Base-by-base conservation (phyloP, 192 early-diverging fungal genomes). In the Paraglomus occultum region DNA sequence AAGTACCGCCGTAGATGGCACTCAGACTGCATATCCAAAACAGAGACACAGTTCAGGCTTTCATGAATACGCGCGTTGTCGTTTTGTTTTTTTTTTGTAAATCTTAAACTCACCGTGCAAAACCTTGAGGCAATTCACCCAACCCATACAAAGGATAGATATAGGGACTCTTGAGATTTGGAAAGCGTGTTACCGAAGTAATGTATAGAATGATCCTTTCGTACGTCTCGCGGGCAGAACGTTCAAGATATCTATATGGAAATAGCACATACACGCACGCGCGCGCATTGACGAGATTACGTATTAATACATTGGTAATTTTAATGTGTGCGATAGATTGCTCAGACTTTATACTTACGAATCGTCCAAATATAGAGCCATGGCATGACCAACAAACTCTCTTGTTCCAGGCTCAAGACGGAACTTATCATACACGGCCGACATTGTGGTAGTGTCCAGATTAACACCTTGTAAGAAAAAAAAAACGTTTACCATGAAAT, bases 1-100 rank as follows among this genome's bases (percentile, higher is more conserved):
- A 99, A 17, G 98, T 99, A 72, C 96, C 98, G 15, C 96, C 95
- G 72, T 98, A 99, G 68, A 99, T 93, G 46, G 98, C 98, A 78
- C 90, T 92, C 73, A 99, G 80, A 59, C 94, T 93, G 71, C 60
- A n/a, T 48, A n/a, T 10, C 68, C 8, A 63, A 66, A 65, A 40
- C 11, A 38, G 11, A 43, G 22, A n/a, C 31, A 57, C 12, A 20
- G 17, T 51, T 46, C 23, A 14, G 20, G 49, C n/a, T 49, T 48
- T 42, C 14, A 18, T 61, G 12, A 4, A 40, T 15, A 44, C 31
- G 15, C 45, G 18, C 45, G 44, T 15, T 31, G 6, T 39, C 39
- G 39, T 51, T n/a, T n/a, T n/a, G n/a, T n/a, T n/a, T 22, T 11
- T 23, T 58, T 63, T 47, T 45, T 45, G 15, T 42, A 23, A 22